A percentile compares a stretch with the other conserved stretches of the same genome.
Evolutionary conservation across 148 eudicot species (phyloP).

Genomic region (Vaccinium corymbosum): DNA sequence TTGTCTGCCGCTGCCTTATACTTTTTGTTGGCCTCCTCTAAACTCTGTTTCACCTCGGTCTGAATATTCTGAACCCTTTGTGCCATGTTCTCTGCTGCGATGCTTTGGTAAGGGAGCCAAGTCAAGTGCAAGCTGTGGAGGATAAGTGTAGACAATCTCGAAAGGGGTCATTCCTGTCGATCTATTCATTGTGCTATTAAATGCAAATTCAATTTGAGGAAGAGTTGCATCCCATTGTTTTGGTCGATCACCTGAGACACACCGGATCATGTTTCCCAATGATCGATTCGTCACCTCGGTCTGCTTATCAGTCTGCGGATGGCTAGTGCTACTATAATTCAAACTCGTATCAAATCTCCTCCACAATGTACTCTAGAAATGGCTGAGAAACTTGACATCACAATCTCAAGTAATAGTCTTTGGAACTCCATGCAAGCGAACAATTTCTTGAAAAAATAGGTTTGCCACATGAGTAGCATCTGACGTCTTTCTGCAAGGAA

Average conservation of each 20-base stretch:
- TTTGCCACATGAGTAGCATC: background rate
- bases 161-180: background rate
- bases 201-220: background rate
- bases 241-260: background rate
- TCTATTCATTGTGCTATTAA: background rate
- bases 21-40: background rate
- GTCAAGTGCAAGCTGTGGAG: background rate
- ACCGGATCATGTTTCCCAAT: background rate
- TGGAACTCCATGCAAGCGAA: background rate
- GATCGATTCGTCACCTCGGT: background rate
- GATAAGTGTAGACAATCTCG: background rate
- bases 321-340: background rate
- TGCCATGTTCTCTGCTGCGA: background rate
- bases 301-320: background rate
- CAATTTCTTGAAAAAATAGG: background rate
- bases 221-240: background rate
- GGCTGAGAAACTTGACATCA: background rate
- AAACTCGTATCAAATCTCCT: background rate
- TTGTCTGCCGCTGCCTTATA: background rate
- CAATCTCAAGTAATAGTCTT: background rate
- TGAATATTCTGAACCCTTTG: background rate
- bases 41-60: background rate
- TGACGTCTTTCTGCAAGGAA: background rate
- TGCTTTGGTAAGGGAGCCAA: background rate
- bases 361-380: background rate